Evolutionary conservation across 352 stramenopile genomes (phyloP).

Genomic region (Phytophthora aleatoria): DNA sequence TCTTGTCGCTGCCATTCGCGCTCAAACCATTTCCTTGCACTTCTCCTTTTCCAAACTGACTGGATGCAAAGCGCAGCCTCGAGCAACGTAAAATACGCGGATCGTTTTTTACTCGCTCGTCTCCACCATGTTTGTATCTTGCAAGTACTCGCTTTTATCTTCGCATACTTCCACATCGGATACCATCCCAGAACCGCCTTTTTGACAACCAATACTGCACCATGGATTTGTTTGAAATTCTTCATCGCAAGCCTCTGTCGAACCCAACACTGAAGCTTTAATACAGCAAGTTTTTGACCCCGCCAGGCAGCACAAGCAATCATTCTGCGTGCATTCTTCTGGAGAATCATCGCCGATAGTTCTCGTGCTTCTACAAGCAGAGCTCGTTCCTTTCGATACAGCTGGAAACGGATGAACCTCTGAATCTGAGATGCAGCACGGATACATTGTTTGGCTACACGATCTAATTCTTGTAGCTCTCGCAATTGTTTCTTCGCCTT

Average conservation of each 20-base stretch:
- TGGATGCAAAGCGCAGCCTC: conserved; percentile 59
- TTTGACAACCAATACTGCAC: conserved; percentile 16
- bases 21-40: conserved; percentile 18
- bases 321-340: conserved; percentile 52
- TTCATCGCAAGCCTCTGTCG: conserved; percentile 28
- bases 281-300: conserved; percentile 14
- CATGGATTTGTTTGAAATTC: conserved; percentile 8
- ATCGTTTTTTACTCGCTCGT: conserved; percentile 15
- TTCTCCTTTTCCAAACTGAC: conserved; percentile 40
- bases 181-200: conserved; percentile 29
- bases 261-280: conserved; percentile 48
- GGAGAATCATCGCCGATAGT: conserved; percentile 52
- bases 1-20: conserved; percentile 25
- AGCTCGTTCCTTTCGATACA: conserved; percentile 42
- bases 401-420: conserved; percentile 42
- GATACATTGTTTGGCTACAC: not conserved
- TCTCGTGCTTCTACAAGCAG: conserved; percentile 39
- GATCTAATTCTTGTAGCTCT: conserved; percentile 25
- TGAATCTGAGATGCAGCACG: conserved; percentile 40
- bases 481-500: conserved; percentile 22
- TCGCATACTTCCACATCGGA: conserved; percentile 24
- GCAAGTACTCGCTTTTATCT: not conserved
- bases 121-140: conserved; percentile 64
- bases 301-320: conserved; percentile 12
- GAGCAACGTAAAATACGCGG: conserved; percentile 25